Evolutionary conservation across 495 filamentous ascomycete genomes (phyloP).

Genomic region (Aspergillus taichungensis): DNA sequence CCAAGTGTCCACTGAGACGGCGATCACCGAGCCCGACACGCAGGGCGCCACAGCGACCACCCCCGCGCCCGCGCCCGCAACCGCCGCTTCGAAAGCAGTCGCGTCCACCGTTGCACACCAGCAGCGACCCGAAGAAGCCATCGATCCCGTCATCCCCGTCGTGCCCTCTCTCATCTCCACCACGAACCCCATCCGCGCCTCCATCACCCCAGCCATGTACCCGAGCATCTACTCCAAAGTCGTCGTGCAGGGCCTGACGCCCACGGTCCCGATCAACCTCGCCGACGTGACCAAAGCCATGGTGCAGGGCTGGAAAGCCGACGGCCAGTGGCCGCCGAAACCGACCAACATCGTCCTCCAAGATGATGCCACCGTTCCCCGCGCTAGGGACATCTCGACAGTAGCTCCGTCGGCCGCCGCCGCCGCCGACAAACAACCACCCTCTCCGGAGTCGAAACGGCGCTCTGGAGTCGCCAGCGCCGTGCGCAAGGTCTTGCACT

Average conservation of each 20-base stretch:
- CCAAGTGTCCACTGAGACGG: constrained; percentile 23
- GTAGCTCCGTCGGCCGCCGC: not conserved
- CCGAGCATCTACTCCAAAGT: constrained; percentile 82
- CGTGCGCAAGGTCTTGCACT: constrained; percentile 37
- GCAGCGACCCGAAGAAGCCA: constrained; percentile 10
- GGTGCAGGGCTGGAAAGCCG: constrained; percentile 86
- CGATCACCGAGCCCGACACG: constrained; percentile 25
- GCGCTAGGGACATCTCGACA: not conserved
- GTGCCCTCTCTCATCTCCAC: constrained; percentile 58
- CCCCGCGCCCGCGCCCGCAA: not conserved
- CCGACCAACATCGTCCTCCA: constrained; percentile 27
- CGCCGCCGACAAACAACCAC: constrained; percentile 8
- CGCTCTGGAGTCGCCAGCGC: constrained; percentile 35
- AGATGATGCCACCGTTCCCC: constrained; percentile 22
- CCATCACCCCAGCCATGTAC: constrained; percentile 65
- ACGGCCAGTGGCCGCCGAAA: constrained; percentile 90
- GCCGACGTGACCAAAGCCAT: constrained; percentile 69
- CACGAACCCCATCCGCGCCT: constrained; percentile 60
- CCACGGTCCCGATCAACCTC: constrained; percentile 80
- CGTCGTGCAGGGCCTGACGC: constrained; percentile 64
- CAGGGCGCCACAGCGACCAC: constrained; percentile 2
- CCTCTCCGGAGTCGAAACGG: constrained; percentile 18
- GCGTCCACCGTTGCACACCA: not conserved
- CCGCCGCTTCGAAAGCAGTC: not conserved
- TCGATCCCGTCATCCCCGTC: constrained; percentile 47